These are phyloP conservation scores for Gliomastix tumulicola DNA, from an alignment of 2,329 filamentous ascomycete species.

Conservation along the genomic window DNA sequence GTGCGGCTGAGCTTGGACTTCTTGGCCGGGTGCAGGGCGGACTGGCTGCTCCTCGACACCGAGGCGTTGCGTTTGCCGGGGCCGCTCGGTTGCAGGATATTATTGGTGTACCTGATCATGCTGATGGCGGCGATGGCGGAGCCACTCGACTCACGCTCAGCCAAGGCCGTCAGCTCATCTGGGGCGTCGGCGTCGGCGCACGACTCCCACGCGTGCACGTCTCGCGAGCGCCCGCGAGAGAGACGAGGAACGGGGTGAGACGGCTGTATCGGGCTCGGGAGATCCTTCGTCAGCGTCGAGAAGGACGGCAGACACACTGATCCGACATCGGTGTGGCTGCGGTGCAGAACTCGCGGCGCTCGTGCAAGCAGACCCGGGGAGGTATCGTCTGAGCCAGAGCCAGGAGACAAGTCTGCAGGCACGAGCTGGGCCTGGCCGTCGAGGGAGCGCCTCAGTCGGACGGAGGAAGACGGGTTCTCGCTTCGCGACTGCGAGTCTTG, in stretches of 20 bases:
- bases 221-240: conserved; percentile 67
- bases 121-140: conserved; percentile 78
- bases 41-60: conserved; percentile 19
- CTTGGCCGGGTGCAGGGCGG: conserved; percentile 40
- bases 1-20: conserved; percentile 55
- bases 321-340: conserved; percentile 63
- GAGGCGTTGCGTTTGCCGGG: conserved; percentile 55
- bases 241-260: background rate
- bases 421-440: conserved; percentile 89
- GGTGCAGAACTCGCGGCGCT: conserved; percentile 46
- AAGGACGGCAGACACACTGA: conserved; percentile 47
- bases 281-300: conserved; percentile 41
- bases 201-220: conserved; percentile 86
- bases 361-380: conserved; percentile 47
- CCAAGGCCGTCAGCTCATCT: conserved; percentile 73
- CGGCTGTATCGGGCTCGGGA: conserved; percentile 11
- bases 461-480: background rate
- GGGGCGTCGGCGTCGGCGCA: conserved; percentile 76
- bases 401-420: no score
- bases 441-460: conserved; percentile 70
- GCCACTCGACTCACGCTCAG: conserved; percentile 72
- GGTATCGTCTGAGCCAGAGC: conserved; percentile 42
- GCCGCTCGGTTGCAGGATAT: conserved; percentile 41
- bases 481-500: background rate
- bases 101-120: conserved; percentile 56